A percentile compares a stretch with the other conserved stretches of the same genome.
Evolutionary conservation across 2,329 filamentous ascomycete species (phyloP).

Genomic region (Pseudovirgaria hyperparasitica): DNA sequence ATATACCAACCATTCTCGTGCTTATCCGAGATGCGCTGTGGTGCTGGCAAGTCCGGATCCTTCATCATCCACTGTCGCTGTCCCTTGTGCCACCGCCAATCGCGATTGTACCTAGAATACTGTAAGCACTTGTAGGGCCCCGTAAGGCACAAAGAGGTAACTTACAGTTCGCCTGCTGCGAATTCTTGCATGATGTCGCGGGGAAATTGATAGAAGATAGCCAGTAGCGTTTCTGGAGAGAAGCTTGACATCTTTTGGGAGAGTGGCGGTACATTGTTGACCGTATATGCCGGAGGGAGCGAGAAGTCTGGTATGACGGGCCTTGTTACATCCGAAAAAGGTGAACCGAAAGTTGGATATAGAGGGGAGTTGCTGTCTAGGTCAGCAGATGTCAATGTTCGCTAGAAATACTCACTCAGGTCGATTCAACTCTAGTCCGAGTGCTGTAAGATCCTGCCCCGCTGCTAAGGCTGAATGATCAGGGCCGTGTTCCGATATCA

Average conservation of each 20-base stretch:
- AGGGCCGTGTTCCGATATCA: conserved; percentile 41
- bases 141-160: conserved; percentile 1
- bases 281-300: conserved; percentile 50
- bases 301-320: conserved; percentile 51
- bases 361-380: conserved; percentile 36
- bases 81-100: conserved; percentile 43
- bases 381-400: conserved; percentile 8
- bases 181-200: conserved; percentile 53
- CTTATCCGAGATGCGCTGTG: conserved; percentile 32
- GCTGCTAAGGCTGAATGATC: conserved; percentile 40
- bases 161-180: conserved; percentile 47
- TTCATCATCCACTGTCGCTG: conserved; percentile 44
- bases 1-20: conserved; percentile 40
- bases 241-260: conserved; percentile 46
- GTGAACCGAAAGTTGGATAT: conserved; percentile 50
- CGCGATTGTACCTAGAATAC: conserved; percentile 24
- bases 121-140: conserved; percentile 5
- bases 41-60: conserved; percentile 31
- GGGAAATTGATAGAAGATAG: conserved; percentile 57
- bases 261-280: conserved; percentile 52
- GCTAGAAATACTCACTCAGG: conserved; percentile 38
- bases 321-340: conserved; percentile 46
- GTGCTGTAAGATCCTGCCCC: conserved; percentile 50
- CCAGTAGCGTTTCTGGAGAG: conserved; percentile 53
- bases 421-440: conserved; percentile 52